Evolutionary conservation across 768 basidiomycete genomes (phyloP).

Genomic region (Rhodotorula paludigena): DNA sequence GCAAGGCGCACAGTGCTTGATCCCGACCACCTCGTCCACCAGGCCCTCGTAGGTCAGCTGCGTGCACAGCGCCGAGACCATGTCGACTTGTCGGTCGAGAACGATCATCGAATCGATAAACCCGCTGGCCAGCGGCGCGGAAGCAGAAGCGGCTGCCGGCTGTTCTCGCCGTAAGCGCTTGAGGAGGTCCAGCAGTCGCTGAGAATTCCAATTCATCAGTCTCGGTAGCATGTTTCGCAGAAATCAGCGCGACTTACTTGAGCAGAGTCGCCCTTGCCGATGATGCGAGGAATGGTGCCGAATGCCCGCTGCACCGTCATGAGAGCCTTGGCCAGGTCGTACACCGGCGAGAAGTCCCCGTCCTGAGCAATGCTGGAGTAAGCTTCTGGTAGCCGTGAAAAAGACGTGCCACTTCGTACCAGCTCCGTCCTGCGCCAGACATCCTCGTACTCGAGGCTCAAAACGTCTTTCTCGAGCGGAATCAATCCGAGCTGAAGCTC

Average conservation of each 20-base stretch:
- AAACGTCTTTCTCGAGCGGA: constrained; percentile 83
- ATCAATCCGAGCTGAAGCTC: constrained; percentile 91
- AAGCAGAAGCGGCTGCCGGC: constrained; percentile 43
- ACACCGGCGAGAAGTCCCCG: constrained; percentile 83
- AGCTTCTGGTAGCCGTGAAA: no score
- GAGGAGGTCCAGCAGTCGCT: constrained; percentile 74
- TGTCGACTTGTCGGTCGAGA: constrained; percentile 82
- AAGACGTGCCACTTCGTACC: constrained; percentile 56
- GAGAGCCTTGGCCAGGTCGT: constrained; percentile 81
- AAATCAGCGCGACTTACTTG: constrained; percentile 43
- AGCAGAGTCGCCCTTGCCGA: constrained; percentile 81
- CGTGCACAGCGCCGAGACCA: constrained; percentile 91
- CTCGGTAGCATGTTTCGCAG: not conserved
- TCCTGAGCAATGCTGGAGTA: constrained; percentile 56
- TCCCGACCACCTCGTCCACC: constrained; percentile 82
- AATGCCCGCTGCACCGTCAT: constrained; percentile 74
- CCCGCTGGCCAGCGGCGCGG: constrained; percentile 54
- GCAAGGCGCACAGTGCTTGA: constrained; percentile 69
- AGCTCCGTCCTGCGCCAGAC: constrained; percentile 77
- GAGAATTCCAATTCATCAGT: not conserved
- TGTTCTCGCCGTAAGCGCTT: constrained; percentile 57
- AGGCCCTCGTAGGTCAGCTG: constrained; percentile 96
- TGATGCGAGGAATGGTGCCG: constrained; percentile 82
- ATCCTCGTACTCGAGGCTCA: constrained; percentile 79
- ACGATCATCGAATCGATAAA: constrained; percentile 78